A percentile compares a stretch with the other conserved stretches of the same genome.
Conservation (phyloP, 208 protist genomes). For the Angomonas desouzai region DNA sequence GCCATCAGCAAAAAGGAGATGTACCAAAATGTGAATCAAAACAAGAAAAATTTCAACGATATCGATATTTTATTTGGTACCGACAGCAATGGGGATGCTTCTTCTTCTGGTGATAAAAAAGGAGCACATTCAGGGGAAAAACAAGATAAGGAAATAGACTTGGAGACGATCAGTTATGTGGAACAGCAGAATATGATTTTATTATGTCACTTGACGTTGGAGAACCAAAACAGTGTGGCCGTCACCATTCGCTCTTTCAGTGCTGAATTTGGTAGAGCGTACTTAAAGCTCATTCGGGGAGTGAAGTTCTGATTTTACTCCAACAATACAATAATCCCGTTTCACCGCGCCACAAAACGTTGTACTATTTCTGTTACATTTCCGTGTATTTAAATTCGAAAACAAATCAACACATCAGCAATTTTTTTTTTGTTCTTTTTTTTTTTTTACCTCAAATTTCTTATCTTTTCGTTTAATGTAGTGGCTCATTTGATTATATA, state of each 20-base stretch:
- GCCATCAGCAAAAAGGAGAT: not conserved
- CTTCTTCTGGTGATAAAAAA: too few species aligned
- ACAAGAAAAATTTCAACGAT: not conserved
- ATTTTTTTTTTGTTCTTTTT: too few species aligned
- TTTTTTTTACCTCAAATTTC: too few species aligned
- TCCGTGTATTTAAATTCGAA: too few species aligned
- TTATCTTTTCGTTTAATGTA: too few species aligned
- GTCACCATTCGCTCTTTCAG: slow-evolving; percentile 3
- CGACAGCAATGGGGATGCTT: not conserved
- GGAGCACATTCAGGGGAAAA: too few species aligned
- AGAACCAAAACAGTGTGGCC: not conserved
- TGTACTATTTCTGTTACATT: too few species aligned
- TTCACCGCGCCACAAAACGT: too few species aligned
- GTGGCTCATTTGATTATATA: too few species aligned
- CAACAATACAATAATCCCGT: too few species aligned
- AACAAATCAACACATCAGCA: too few species aligned
- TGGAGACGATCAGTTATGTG: not conserved
- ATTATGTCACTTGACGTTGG: not conserved
- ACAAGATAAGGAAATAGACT: not conserved
- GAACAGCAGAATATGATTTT: slow-evolving; percentile 2
- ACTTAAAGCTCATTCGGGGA: not conserved
- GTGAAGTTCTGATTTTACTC: slow-evolving; percentile 5
- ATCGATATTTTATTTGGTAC: not conserved
- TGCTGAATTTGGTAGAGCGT: slow-evolving; percentile 7
- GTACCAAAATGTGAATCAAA: not conserved